Evolutionary conservation across 2,329 filamentous ascomycete genomes (phyloP), one percentile per base, ranked within the genome.

Genomic region (Xylaria sp.): DNA sequence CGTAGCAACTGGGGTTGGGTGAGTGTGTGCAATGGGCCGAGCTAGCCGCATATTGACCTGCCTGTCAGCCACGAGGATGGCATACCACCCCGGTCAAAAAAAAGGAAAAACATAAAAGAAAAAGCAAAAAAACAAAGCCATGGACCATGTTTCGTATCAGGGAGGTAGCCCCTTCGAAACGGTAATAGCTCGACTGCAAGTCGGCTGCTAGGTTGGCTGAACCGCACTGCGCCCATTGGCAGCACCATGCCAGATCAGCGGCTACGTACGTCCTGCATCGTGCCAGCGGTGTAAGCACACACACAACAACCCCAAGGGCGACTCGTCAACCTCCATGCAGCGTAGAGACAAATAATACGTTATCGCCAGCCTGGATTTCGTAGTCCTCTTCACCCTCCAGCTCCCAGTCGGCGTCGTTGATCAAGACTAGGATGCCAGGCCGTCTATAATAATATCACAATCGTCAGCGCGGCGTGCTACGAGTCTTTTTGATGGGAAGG

Each of bases 321-420:
- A 40, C 44, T 26, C 38, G 50, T 65, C 83, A 97, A 56, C 94
- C 94, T 53, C 94, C 94, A 72, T 99, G 94, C 57, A 99, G 79
- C 17, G 94, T 99, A 57, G 92, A 97, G 58, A 99, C 92, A 75
- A 99, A 99, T 62, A 97, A 79, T 64, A 99, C 90, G 69, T 90
- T 93, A 76, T 99, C 94, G 54, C 86, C 83, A 57, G 79, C 74
- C 74, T 93, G 86, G 53, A 99, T 76, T 73, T 92, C 87, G 70
- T 97, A 97, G 62, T 86, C 82, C 69, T 94, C 92, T 74, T 97
- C 93, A 17, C 92, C 94, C 74, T 97, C 94, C 11, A 99, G 83
- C 73, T 97, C 94, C 94, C 94, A 99, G 72, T 99, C 94, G 21
- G 92, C 91, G 66, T 99, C 94, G 70, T 99, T 99, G 72, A 99